Percentiles rank a stretch among this genome's conserved stretches.
Evolutionary conservation across 1,284 basidiomycete species (phyloP).

Genomic region (Meripilus lineatus): DNA sequence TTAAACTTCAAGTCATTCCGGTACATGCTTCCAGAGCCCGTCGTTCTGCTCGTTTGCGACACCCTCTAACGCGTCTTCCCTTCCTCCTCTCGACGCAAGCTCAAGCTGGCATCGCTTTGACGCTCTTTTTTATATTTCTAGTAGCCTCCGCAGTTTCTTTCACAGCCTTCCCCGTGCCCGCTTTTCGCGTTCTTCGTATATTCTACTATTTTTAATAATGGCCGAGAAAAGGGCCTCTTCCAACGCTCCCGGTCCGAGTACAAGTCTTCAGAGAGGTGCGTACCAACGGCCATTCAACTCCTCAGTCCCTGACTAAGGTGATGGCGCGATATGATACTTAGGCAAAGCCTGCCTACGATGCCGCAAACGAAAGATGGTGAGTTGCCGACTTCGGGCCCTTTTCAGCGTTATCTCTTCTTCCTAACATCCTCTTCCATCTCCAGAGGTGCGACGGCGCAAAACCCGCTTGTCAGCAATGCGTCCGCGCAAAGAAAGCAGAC

Average conservation of each 20-base stretch:
- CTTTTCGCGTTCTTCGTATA: slow-evolving; percentile 22
- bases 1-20: slow-evolving; percentile 8
- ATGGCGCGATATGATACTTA: slow-evolving; percentile 7
- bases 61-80: slow-evolving; percentile 6
- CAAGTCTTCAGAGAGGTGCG: slow-evolving; percentile 29
- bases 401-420: slow-evolving; percentile 4
- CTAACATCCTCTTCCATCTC: slow-evolving; percentile 4
- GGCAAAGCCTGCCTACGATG: slow-evolving; percentile 69
- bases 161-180: slow-evolving; percentile 24
- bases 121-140: slow-evolving; percentile 17
- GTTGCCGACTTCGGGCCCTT: too few species aligned
- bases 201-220: slow-evolving; percentile 32
- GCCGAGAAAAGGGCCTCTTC: slow-evolving; percentile 31
- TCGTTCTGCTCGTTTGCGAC: slow-evolving; percentile 13
- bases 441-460: slow-evolving; percentile 40
- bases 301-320: slow-evolving; percentile 6
- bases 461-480: slow-evolving; percentile 39
- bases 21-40: slow-evolving; percentile 8
- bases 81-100: slow-evolving; percentile 1
- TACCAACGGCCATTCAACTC: slow-evolving; percentile 3
- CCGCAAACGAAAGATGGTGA: slow-evolving; percentile 77
- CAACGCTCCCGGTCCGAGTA: slow-evolving; percentile 22
- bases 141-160: slow-evolving; percentile 17
- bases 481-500: slow-evolving; percentile 35
- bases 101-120: slow-evolving; percentile 10